Conservation (phyloP, 192 early-diverging fungal species). For the Backusella psychrophila region DNA sequence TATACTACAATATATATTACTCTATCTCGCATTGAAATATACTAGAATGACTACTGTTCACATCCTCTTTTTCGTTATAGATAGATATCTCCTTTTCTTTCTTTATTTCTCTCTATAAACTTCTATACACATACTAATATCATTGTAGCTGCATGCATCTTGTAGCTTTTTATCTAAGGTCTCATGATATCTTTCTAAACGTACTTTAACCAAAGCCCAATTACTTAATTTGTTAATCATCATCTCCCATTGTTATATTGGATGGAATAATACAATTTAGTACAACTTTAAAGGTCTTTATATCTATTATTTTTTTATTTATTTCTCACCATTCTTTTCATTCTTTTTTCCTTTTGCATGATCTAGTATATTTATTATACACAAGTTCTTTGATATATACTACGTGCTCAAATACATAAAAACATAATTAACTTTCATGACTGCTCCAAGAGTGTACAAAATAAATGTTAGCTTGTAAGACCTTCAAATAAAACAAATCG, state of each 20-base stretch:
- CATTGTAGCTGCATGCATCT: background rate
- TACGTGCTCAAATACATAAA: background rate
- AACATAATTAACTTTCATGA: background rate
- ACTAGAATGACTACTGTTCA: background rate
- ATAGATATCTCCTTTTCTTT: background rate
- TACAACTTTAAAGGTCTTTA: background rate
- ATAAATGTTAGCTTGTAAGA: conserved; percentile 5
- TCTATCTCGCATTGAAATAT: background rate
- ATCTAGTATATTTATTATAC: background rate
- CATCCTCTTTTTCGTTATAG: background rate
- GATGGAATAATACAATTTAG: background rate
- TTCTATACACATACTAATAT: background rate
- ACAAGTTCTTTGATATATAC: background rate
- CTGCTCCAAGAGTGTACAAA: background rate
- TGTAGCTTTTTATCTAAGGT: background rate
- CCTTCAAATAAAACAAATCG: background rate
- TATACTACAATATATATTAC: background rate
- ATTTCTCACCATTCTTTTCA: background rate
- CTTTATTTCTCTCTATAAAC: background rate
- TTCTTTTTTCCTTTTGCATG: background rate
- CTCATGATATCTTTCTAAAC: conserved; percentile 2
- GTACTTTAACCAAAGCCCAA: background rate
- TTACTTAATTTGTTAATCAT: background rate
- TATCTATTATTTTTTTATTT: background rate
- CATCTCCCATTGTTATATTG: background rate